These are phyloP conservation scores for Emmonsiellopsis sp. DNA, from an alignment of 2,329 filamentous ascomycete species.

Conservation along the genomic window DNA sequence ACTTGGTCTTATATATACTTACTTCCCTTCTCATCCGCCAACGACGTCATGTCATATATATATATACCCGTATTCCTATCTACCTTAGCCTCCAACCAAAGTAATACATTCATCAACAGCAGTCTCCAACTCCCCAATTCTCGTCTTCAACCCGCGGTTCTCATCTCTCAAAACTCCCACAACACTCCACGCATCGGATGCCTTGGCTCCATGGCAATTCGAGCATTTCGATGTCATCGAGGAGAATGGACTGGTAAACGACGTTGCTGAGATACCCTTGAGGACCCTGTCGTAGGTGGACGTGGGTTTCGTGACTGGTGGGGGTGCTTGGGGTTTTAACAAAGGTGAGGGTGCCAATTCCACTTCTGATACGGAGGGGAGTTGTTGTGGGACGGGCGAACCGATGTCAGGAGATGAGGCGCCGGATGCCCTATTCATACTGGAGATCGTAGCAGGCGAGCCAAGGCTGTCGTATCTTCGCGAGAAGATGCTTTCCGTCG, in stretches of 20 bases:
- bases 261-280: constrained; percentile 31
- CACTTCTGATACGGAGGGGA: constrained; percentile 3
- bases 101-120: constrained; percentile 50
- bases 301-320: constrained; percentile 14
- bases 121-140: constrained; percentile 45
- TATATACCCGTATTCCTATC: background rate
- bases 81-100: constrained; percentile 32
- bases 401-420: constrained; percentile 27
- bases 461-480: constrained; percentile 25
- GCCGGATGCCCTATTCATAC: constrained; percentile 24
- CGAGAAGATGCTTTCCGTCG: constrained; percentile 41
- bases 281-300: constrained; percentile 37
- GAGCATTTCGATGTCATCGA: constrained; percentile 23
- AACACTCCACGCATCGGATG: constrained; percentile 45
- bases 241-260: constrained; percentile 17
- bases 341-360: constrained; percentile 7
- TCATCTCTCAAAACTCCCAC: constrained; percentile 46
- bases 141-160: constrained; percentile 44
- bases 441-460: constrained; percentile 23
- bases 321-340: constrained; percentile 22
- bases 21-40: background rate
- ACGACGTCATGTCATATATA: background rate
- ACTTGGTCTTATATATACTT: background rate
- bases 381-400: constrained; percentile 16
- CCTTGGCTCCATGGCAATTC: constrained; percentile 32